Conservation (phyloP, 176 grass and related monocot genomes). For the Luzula sylvatica region DNA sequence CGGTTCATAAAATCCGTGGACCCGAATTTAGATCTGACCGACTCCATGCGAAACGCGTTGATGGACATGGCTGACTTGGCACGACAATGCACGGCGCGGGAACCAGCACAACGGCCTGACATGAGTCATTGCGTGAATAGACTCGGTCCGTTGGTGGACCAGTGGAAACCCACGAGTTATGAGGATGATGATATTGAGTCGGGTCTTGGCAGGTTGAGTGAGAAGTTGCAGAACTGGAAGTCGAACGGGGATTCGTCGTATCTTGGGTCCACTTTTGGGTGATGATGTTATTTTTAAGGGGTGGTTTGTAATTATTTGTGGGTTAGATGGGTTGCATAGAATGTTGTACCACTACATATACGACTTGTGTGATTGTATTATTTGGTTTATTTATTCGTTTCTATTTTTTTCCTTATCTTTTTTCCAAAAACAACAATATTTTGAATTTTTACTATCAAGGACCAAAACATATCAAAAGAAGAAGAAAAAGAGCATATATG, state of each 20-base stretch:
- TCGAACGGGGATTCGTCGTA: slow-evolving; percentile 34
- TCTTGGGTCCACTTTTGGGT: slow-evolving; percentile 20
- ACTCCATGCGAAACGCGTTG: slow-evolving; percentile 44
- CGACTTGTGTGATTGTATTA: background rate
- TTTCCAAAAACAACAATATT: no score
- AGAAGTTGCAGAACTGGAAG: slow-evolving; percentile 66
- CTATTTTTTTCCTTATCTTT: background rate
- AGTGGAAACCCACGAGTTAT: slow-evolving; percentile 48
- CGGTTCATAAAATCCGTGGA: slow-evolving; percentile 67
- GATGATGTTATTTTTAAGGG: background rate
- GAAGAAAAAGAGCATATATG: no score
- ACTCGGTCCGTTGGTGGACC: slow-evolving; percentile 49
- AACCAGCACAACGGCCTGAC: slow-evolving; percentile 66
- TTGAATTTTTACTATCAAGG: no score
- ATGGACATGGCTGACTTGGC: slow-evolving; percentile 79
- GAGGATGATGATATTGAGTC: slow-evolving; percentile 22
- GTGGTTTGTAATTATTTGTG: slow-evolving; percentile 7
- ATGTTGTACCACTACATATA: slow-evolving; percentile 6
- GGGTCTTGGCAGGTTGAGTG: slow-evolving; percentile 29
- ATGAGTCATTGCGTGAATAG: slow-evolving; percentile 89
- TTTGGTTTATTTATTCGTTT: background rate
- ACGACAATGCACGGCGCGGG: slow-evolving; percentile 67
- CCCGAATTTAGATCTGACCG: slow-evolving; percentile 37
- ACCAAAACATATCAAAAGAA: no score
- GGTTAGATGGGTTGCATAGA: slow-evolving; percentile 9